Base-by-base conservation (phyloP, 805 yeast species). In the Naumovozyma dairenensis region DNA sequence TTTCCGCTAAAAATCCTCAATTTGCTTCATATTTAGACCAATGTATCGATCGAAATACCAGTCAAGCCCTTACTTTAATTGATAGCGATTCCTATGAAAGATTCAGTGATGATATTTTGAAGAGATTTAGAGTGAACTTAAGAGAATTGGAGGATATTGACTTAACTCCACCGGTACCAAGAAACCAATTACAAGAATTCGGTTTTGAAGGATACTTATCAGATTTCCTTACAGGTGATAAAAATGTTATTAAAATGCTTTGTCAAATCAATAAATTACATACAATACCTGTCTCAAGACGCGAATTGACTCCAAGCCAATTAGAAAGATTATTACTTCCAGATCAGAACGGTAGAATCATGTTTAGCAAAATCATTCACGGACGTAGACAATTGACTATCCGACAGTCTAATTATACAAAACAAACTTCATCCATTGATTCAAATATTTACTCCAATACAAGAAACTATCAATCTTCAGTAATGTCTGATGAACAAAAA, bases 151-250 rank as follows among this genome's bases (percentile, higher is more conserved):
- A 54, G 16, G 31, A 43, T 4, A 33, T 25, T 5, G 16, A 32
- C 34, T 40, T 36, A 30, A 30, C 36, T 25, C 60, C 47, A 24
- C 53, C 46, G 19, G 38, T 52, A 17, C 34, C 63, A 34, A 39
- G 37, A 2, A 62, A 62, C 6, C 50, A 66, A 31, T 45, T 85
- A 2, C 47, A 42, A 19, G 22, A 36, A 0, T 55, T 63, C 16
- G 95, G 95, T 0, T 86, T 92, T 54, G 94, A 82, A 35, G 92
- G 94, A 1, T 83, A 73, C 48, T 44, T 86, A 17, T 56, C 70
- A 2, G 96, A 92, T 46, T 73, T 73, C 41, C 48, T 89, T 2
- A 56, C 59, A 2, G 97, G 95, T 1, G 94, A 95, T 1, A 49
- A 55, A 5, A 69, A 71, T 7, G 93, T 89, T 1, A 51, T 84